Base-by-base conservation (phyloP, 495 filamentous ascomycete genomes). In the Glarea lozoyensis region DNA sequence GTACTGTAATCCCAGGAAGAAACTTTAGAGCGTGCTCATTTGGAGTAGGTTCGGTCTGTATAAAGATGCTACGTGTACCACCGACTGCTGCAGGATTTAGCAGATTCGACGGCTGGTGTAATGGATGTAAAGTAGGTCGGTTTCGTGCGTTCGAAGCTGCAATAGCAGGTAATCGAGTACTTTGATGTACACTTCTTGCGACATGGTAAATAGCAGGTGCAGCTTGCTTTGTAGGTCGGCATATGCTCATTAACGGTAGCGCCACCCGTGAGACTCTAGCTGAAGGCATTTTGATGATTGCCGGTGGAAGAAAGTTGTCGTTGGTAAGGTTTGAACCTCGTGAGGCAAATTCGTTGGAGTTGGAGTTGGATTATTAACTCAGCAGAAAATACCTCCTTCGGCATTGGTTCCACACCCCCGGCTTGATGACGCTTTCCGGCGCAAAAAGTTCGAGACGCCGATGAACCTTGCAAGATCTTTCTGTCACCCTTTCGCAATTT, bases 1-100 rank as follows among this genome's bases (percentile, higher is more conserved):
- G 69, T 21, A 98, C 73, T 12, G 70, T 73, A 56, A 81, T 75
- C 61, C 93, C 93, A 12, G 92, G 92, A 12, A 94, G 74, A 62
- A 98, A 98, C 68, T 98, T 97, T 44, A 98, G 75, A 3, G 76
- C 90, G 69, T 95, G 86, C 1, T 77, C 68, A 62, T 97, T 97
- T 11, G 92, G 93, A 7, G 93, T 98, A 36, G 69, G 74, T 45
- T 94, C 92, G 1, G 92, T 98, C 66, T 96, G 92, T 50, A 98
- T 98, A 69, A 96, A 98, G 58, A 97, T 90, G 10, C 81, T 87
- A 25, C 92, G 84, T 46, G 67, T 70, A 43, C 70, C 65, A 35
- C 49, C 57, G 4, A 52, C 36, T 18, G 58, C 49, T 33, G 45
- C 33, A 11, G 50, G 53, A 18, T 53, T 54, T 24, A 60, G 51